phyloP scores from a whole-genome alignment of 108 stramenopile genomes.

The Parmales sp. region DNA sequence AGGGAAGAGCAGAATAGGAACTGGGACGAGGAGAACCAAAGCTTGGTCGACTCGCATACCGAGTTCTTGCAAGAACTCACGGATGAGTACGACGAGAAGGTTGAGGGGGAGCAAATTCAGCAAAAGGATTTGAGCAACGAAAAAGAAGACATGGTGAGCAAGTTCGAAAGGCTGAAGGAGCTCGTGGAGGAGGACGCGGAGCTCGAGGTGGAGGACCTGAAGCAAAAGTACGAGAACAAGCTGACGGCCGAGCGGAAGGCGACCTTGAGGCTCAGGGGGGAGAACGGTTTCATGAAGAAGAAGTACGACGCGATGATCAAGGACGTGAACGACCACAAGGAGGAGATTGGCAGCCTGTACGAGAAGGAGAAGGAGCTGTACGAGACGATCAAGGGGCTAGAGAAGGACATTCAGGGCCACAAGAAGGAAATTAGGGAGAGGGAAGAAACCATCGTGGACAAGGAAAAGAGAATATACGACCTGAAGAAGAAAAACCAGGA shows the following conservation, averaged over 20 bases:
- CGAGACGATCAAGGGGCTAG: slow-evolving; percentile 33
- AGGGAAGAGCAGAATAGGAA: slow-evolving; percentile 37
- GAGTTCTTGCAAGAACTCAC: slow-evolving; percentile 29
- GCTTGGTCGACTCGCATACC: slow-evolving; percentile 31
- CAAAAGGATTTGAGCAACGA: slow-evolving; percentile 20
- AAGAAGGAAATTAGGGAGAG: slow-evolving; percentile 57
- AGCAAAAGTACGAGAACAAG: slow-evolving; percentile 24
- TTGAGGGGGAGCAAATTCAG: slow-evolving; percentile 35
- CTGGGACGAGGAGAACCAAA: slow-evolving; percentile 33
- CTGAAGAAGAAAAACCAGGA: slow-evolving; percentile 51
- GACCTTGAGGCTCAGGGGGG: slow-evolving; percentile 32
- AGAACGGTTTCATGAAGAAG: slow-evolving; percentile 48
- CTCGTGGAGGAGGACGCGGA: slow-evolving; percentile 26
- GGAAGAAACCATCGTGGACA: slow-evolving; percentile 52
- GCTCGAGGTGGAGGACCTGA: slow-evolving; percentile 9
- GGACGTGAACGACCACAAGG: slow-evolving; percentile 31
- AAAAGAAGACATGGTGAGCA: slow-evolving; percentile 37
- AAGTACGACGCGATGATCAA: slow-evolving; percentile 30
- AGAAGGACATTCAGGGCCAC: slow-evolving; percentile 51
- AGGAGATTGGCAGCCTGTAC: slow-evolving; percentile 29
- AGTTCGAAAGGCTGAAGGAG: slow-evolving; percentile 41
- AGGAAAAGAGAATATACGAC: slow-evolving; percentile 49
- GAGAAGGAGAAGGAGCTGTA: slow-evolving; percentile 31
- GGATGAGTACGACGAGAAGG: slow-evolving; percentile 33
- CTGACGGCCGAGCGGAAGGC: slow-evolving; percentile 30